Evolutionary conservation across 2,329 filamentous ascomycete genomes (phyloP), one percentile per base, ranked within the genome.

Genomic region (Stagonosporopsis cucurbitacearum): DNA sequence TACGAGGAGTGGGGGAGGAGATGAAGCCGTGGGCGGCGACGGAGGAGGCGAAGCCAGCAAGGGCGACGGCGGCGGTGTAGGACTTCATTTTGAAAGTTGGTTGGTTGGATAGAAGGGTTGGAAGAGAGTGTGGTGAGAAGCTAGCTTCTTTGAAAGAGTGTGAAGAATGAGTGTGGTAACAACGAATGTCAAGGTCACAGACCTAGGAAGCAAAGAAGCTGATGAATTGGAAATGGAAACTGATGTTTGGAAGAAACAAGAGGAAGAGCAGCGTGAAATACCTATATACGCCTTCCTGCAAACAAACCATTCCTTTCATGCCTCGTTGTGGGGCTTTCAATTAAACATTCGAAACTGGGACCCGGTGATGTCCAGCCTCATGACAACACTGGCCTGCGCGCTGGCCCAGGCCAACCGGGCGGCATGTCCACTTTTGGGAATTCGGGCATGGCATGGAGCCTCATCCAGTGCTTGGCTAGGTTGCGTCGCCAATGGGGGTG

Each of bases 11-110:
- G 9, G 84, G 84, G 33, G 66, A 74, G 54, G 69, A 75, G 70
- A 86, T 78, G 69, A 79, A 81, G 62, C 84, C 84, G 72, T 86
- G 84, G 64, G 76, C 82, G 47, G 79, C 75, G 63, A 80, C 83
- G 54, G 79, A 73, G 57, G 78, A 75, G 63, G 78, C 65, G 35
- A 83, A 68, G 65, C 75, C 73, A 62, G 79, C 76, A 49, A 80
- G 58, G 61, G 64, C 66, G 58, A 80, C 62, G 55, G 77, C 72
- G 59, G 79, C 66, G 48, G 75, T 69, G 65, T 75, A 70, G 46
- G 75, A 72, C 73, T 79, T 79, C 78, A 79, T 80, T 60, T 64
- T 78, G 69, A 50, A 47, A 40, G 59, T 62, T 55, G 50, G 43
- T 54, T 54, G 47, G 54, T 49, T 32, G 26, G 41, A 41, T 52